Base-by-base conservation (phyloP, 345 rosid species). In the Lepidium sativum region DNA sequence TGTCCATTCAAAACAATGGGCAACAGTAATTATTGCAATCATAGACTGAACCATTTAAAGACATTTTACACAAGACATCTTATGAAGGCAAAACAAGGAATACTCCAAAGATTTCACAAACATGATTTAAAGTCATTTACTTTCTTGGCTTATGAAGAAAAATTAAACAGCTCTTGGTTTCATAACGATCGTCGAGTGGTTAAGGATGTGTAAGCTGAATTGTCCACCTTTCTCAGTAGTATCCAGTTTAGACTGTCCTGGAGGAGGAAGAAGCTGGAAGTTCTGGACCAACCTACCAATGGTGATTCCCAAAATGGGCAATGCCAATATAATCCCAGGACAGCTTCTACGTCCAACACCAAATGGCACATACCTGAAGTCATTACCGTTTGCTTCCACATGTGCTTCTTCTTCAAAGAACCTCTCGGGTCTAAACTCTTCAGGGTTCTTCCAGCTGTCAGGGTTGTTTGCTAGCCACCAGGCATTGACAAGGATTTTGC, bases 401-500 rank as follows among this genome's bases (percentile, higher is more conserved):
- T 90, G 88, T 0, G 88, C 72, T 57, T 94, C 99, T 80, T 94
- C 99, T 70, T 94, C 88, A 43, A 94, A 63, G 82, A 94, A 90
- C 87, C 99, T 80, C 83, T 94, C 99, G 0, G 99, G 99, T 67
- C 96, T 79, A 78, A 94, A 94, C 68, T 94, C 92, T 45, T 94
- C 91, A 1, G 99, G 97, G 0, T 78, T 80, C 66, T 86, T 88
- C 99, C 99, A 94, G 37, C 81, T 34, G 6, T 74, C 70, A 1
- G 99, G 99, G 65, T 94, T 86, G 86, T 94, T 94, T 14, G 96
- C 99, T 0, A 94, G 86, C 92, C 95, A 90, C 99, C 99, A 94
- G 0, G 99, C 99, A 12, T 94, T 94, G 11, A 94, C 96, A 15
- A 94, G 54, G 77, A 94, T 86, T 35, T 94, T 94, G 91, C 97